Conservation (phyloP, 768 basidiomycete genomes). For the Grammothele lineata region DNA sequence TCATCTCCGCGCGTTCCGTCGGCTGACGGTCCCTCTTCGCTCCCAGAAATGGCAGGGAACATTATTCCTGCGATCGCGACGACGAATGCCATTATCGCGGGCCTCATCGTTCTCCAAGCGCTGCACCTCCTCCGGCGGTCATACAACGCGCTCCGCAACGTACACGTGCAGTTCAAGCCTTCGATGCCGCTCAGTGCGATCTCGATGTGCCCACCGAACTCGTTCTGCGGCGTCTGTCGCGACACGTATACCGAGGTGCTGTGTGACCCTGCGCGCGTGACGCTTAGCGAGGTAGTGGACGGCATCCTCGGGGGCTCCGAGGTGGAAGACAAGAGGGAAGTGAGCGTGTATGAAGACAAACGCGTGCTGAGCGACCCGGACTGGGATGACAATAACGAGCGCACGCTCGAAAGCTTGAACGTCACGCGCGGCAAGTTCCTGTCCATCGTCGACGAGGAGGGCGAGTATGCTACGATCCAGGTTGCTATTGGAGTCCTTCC, state of each 20-base stretch:
- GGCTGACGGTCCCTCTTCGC: not conserved
- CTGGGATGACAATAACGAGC: constrained; percentile 83
- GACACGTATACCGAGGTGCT: constrained; percentile 74
- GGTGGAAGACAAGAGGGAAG: constrained; percentile 40
- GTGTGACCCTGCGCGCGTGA: constrained; percentile 68
- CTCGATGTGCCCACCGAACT: constrained; percentile 64
- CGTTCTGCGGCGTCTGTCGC: constrained; percentile 78
- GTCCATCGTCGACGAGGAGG: constrained; percentile 86
- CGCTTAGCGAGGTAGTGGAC: constrained; percentile 68
- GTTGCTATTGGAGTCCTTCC: constrained; percentile 66
- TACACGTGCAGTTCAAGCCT: constrained; percentile 77
- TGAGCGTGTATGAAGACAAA: constrained; percentile 84
- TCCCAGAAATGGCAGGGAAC: constrained; percentile 95
- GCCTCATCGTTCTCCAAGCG: constrained; percentile 90
- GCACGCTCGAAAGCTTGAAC: constrained; percentile 77
- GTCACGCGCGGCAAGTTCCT: constrained; percentile 84
- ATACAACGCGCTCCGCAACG: constrained; percentile 60
- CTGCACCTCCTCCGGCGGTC: constrained; percentile 74
- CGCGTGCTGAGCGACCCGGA: constrained; percentile 89
- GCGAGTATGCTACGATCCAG: constrained; percentile 64
- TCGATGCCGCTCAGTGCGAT: constrained; percentile 73
- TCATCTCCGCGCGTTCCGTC: not conserved
- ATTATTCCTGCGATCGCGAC: constrained; percentile 99
- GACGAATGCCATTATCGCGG: constrained; percentile 96
- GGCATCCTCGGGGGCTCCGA: constrained; percentile 57